Evolutionary conservation across 148 eudicot genomes (phyloP), one percentile per base, ranked within the genome.

Genomic region (Dysphania ambrosioides): DNA sequence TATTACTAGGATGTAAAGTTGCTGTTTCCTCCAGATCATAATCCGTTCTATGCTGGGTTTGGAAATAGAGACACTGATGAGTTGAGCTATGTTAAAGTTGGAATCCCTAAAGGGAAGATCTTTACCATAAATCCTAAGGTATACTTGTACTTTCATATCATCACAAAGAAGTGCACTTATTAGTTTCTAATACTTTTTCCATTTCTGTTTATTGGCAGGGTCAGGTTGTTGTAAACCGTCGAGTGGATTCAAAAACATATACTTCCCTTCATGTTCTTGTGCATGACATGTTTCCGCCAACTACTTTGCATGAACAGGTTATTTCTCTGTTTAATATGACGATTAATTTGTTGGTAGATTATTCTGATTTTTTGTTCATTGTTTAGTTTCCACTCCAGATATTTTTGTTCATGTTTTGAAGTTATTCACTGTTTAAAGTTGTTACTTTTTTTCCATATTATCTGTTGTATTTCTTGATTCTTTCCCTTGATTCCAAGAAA

Each of bases 1-100:
- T 56, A 66, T 72, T 74, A 68, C 42, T 87, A 94, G 98, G 97
- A 88, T 77, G 90, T 94, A 69, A 94, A 82, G 84, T 96, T 89
- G 40, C 80, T 88, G 58, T 94, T 91, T 82, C 96, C 96, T 77
- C 38, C 87, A 40, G 96, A 91, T 85, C 79, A 82, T 65, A 84
- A 76, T 67, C 98, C 98, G 60, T 94, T 94, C 72, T 94, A 94
- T 75, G 97, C 98, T 76, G 98, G 98, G 73, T 94, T 94, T 75
- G 98, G 98, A 79, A 94, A 94, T 79, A 85, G 98, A 86, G 93
- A 90, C 86, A 94, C 98, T 6, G 97, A 94, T 80, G 97, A 91
- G 79, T 49, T 94, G 72, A 94, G 98, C 89, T 94, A 94, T 76
- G 87, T 91, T 59, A 87, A 81, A 77, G 96, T 94, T 72, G 98